Evolutionary conservation across 768 basidiomycete species (phyloP).

Genomic region (Leccinum arenicola): DNA sequence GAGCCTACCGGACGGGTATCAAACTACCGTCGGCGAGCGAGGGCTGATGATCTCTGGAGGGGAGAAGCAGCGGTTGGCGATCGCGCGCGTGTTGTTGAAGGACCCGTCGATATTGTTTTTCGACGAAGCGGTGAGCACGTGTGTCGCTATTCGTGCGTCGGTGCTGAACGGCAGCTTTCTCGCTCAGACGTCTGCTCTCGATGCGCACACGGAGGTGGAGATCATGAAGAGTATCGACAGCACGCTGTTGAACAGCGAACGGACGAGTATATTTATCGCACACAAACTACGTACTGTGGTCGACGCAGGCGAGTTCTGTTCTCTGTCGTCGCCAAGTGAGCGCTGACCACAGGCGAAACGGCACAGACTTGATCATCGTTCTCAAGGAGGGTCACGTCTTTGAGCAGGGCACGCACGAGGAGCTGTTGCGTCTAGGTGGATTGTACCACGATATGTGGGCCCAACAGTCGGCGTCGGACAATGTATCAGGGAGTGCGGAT

Average conservation of each 20-base stretch:
- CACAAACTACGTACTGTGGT: conserved; percentile 88
- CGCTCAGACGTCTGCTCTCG: conserved; percentile 86
- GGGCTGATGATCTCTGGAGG: conserved; percentile 99
- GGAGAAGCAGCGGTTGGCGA: conserved; percentile 95
- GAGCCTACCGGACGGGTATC: conserved; percentile 81
- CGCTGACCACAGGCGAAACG: not conserved
- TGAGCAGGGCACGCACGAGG: conserved; percentile 92
- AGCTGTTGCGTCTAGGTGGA: conserved; percentile 67
- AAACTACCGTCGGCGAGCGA: conserved; percentile 91
- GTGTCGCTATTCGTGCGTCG: not conserved
- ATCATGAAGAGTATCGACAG: conserved; percentile 92
- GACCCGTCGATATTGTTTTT: conserved; percentile 97
- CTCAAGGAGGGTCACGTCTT: conserved; percentile 86
- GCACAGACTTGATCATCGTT: conserved; percentile 85
- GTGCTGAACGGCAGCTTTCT: not conserved
- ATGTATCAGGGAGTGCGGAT: conserved; percentile 14
- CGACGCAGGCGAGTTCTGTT: conserved; percentile 65
- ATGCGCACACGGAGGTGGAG: conserved; percentile 92
- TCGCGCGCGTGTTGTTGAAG: conserved; percentile 89
- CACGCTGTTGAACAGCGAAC: conserved; percentile 67
- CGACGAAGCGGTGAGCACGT: conserved; percentile 83
- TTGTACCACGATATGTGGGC: conserved; percentile 83
- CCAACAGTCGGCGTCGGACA: conserved; percentile 55
- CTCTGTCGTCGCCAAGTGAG: not conserved
- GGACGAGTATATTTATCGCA: conserved; percentile 97